phyloP scores from a whole-genome alignment of 163 green algal species.

The Chlamydomonas reinhardtii region DNA sequence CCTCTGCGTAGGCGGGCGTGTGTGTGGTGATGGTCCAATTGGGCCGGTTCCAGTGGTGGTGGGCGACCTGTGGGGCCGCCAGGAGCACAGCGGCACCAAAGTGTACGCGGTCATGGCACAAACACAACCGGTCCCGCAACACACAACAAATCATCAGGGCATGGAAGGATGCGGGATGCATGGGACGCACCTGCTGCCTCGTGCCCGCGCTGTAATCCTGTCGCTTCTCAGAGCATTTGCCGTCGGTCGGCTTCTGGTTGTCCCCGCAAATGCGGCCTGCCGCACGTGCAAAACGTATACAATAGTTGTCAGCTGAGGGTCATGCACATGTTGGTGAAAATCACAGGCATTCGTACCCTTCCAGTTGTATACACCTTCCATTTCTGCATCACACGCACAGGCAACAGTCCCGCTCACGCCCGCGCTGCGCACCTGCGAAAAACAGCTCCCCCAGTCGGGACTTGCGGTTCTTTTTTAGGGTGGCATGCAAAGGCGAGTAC shows the following conservation, averaged over 20 bases:
- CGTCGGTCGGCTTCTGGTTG: background rate
- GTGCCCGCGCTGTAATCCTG: conserved; percentile 1
- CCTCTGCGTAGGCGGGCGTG: conserved; percentile 20
- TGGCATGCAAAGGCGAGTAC: conserved; percentile 11
- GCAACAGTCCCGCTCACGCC: too few relatives aligned
- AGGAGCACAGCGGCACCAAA: background rate
- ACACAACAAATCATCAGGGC: too few relatives aligned
- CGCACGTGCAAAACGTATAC: background rate
- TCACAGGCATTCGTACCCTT: too few relatives aligned
- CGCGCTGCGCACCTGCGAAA: conserved; percentile 11
- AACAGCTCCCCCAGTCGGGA: background rate
- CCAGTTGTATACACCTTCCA: too few relatives aligned
- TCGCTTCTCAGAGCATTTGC: background rate
- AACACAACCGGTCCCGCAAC: too few relatives aligned
- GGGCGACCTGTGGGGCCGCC: conserved; percentile 1
- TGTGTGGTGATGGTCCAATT: conserved; percentile 29
- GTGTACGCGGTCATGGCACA: too few relatives aligned
- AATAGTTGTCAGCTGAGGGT: too few relatives aligned
- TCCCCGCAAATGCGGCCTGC: conserved; percentile 42
- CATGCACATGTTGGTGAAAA: too few relatives aligned
- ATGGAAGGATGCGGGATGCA: too few relatives aligned
- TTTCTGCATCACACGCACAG: too few relatives aligned
- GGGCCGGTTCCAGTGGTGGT: conserved; percentile 46
- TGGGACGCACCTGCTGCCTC: conserved; percentile 28
- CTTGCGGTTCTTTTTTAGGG: background rate